phyloP scores from a whole-genome alignment of 1,284 basidiomycete species.

The Blastosporella zonata region DNA sequence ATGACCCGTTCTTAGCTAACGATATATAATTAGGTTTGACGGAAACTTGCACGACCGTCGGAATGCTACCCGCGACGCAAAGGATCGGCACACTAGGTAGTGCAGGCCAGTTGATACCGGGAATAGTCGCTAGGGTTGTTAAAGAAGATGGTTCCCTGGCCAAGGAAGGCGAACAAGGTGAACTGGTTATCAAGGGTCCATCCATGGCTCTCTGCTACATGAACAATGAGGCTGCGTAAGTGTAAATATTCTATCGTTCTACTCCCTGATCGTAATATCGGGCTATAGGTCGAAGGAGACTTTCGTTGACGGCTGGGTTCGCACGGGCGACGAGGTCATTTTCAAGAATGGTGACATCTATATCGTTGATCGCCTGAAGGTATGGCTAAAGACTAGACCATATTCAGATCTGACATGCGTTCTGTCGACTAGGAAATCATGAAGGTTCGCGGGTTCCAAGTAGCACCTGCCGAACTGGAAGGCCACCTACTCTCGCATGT shows the following conservation, averaged over 20 bases:
- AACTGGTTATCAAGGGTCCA: slow-evolving; percentile 59
- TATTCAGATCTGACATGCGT: slow-evolving; percentile 1
- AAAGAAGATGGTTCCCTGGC: slow-evolving; percentile 61
- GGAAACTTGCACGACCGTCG: slow-evolving; percentile 39
- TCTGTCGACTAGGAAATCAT: slow-evolving; percentile 49
- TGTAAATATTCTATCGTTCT: slow-evolving; percentile 7
- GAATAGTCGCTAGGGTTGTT: slow-evolving; percentile 51
- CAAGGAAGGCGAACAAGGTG: slow-evolving; percentile 62
- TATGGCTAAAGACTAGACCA: slow-evolving; percentile 16
- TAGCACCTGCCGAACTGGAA: slow-evolving; percentile 69
- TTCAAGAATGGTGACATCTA: slow-evolving; percentile 55
- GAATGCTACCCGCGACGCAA: slow-evolving; percentile 44
- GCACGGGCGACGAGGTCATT: slow-evolving; percentile 62
- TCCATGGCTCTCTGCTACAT: slow-evolving; percentile 55
- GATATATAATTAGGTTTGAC: slow-evolving; percentile 34
- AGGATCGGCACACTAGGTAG: slow-evolving; percentile 53
- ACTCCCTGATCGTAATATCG: background rate
- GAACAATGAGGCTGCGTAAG: slow-evolving; percentile 55
- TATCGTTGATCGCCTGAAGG: slow-evolving; percentile 65
- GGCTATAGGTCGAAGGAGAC: slow-evolving; percentile 51
- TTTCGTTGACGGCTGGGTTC: slow-evolving; percentile 59
- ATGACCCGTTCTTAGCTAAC: slow-evolving; percentile 18
- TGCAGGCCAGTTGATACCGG: slow-evolving; percentile 56
- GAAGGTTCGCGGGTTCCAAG: slow-evolving; percentile 56
- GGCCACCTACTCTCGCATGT: slow-evolving; percentile 63